Evolutionary conservation across 768 basidiomycete genomes (phyloP), one percentile per base, ranked within the genome.

Genomic region (Hirschioporus abietinus): DNA sequence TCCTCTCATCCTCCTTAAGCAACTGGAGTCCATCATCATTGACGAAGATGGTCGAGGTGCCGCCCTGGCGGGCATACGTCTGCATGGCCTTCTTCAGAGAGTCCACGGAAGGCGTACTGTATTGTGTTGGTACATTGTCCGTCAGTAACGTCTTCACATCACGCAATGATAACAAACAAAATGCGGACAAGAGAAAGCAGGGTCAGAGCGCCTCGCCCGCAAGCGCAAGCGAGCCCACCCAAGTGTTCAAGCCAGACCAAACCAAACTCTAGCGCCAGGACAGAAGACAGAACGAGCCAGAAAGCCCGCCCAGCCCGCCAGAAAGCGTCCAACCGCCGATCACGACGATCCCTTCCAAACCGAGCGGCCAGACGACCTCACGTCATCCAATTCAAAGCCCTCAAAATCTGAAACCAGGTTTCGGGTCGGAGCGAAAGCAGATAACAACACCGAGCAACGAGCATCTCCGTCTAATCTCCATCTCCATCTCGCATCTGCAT

Each of bases 11-110:
- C 57, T 84, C 81, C 35, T 78, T 77, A 68, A 93, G 75, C 25
- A 88, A 76, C 74, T 93, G 92, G 70, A 94, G 76, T 30, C 93
- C 93, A 73, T 94, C 93, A 72, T 94, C 93, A 75, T 92, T 90
- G 18, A 95, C 80, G 60, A 94, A 82, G 73, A 95, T 92, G 27
- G 86, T 75, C 10, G 89, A 91, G 0, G 89, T 88, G 6, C 92
- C 92, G 62, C 93, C 92, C 75, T 95, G 93, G n/a, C 92, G 82
- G 6, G 93, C 92, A 72, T 94, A 93, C n/a, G 91, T 91, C 74
- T 91, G 91, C 87, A 93, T 93, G 0, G 92, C 92, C 78, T 88
- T 89, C 77, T 93, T 93, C 68, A 88, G 78, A 0, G 89, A 93
- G 71, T 83, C 83, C 4, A 95, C 87, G 20, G 91, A 92, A 4